Conservation (phyloP, 768 basidiomycete species). For the Suillus bovinus region DNA sequence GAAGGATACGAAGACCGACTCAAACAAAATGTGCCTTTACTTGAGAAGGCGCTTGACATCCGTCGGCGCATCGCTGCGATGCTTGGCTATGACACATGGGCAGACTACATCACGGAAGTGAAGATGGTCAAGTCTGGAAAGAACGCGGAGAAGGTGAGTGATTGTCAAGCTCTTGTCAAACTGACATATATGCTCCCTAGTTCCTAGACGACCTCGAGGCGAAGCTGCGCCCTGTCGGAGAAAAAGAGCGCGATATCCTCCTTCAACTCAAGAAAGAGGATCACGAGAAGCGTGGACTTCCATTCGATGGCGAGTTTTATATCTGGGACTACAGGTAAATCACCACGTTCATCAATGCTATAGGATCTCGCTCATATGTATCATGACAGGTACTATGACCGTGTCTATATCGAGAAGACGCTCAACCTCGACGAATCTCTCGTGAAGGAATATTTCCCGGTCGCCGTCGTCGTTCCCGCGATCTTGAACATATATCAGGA, state of each 20-base stretch:
- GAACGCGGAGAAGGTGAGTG: constrained; percentile 54
- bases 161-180: background rate
- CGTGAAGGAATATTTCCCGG: constrained; percentile 91
- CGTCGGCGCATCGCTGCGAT: constrained; percentile 69
- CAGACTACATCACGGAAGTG: constrained; percentile 80
- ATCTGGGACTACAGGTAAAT: constrained; percentile 86
- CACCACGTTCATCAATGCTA: constrained; percentile 24
- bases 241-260: constrained; percentile 65
- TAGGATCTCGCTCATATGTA: background rate
- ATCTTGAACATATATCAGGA: constrained; percentile 85
- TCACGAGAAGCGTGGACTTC: constrained; percentile 55
- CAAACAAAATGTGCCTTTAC: constrained; percentile 65
- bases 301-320: constrained; percentile 73
- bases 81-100: constrained; percentile 78
- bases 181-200: constrained; percentile 33
- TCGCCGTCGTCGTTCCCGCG: constrained; percentile 76
- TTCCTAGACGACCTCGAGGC: constrained; percentile 77
- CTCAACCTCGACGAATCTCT: constrained; percentile 73
- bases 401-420: constrained; percentile 57
- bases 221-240: constrained; percentile 72
- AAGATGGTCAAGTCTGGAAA: constrained; percentile 82
- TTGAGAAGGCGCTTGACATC: constrained; percentile 66
- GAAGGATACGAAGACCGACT: constrained; percentile 72
- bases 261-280: constrained; percentile 77
- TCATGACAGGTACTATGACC: constrained; percentile 30